phyloP scores from a whole-genome alignment of 768 basidiomycete genomes.

The Inosperma sp. region DNA sequence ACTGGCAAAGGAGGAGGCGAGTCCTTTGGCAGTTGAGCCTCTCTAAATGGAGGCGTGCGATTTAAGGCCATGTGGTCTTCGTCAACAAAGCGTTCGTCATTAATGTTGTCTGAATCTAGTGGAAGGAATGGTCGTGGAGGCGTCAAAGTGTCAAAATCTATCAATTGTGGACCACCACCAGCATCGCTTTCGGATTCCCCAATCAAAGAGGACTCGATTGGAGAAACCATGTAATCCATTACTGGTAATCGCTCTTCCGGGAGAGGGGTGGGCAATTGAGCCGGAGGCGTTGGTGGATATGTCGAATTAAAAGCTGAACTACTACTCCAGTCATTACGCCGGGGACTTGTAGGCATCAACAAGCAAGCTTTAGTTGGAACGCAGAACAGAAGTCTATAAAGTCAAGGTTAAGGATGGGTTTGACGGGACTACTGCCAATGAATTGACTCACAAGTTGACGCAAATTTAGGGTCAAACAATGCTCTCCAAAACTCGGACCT shows the following conservation, averaged over 20 bases:
- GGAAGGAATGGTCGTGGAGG: neutral
- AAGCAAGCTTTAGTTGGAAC: neutral
- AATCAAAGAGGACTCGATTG: slow-evolving; percentile 3
- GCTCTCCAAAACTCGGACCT: slow-evolving; percentile 5
- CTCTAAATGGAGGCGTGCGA: slow-evolving; percentile 29
- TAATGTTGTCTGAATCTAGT: neutral
- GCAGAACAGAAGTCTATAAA: neutral
- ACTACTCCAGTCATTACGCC: slow-evolving; percentile 12
- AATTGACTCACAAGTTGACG: slow-evolving; percentile 7
- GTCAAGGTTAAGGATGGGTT: neutral
- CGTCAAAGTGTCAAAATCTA: slow-evolving; percentile 19
- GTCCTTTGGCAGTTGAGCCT: slow-evolving; percentile 19
- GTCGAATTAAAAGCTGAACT: slow-evolving; percentile 4
- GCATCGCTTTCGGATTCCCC: slow-evolving; percentile 5
- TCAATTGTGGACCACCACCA: slow-evolving; percentile 9
- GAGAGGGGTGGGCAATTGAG: slow-evolving; percentile 27
- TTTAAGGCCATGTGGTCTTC: slow-evolving; percentile 4
- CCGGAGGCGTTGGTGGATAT: slow-evolving; percentile 18
- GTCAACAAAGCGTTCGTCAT: neutral
- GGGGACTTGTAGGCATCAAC: slow-evolving; percentile 9
- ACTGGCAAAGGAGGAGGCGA: slow-evolving; percentile 24
- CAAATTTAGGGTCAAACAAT: neutral
- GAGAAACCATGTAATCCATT: too few species aligned
- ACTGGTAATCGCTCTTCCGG: slow-evolving; percentile 19
- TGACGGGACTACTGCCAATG: neutral